phyloP scores from a whole-genome alignment of 257 asterid genomes.

The Ajuga chamaepitys region DNA sequence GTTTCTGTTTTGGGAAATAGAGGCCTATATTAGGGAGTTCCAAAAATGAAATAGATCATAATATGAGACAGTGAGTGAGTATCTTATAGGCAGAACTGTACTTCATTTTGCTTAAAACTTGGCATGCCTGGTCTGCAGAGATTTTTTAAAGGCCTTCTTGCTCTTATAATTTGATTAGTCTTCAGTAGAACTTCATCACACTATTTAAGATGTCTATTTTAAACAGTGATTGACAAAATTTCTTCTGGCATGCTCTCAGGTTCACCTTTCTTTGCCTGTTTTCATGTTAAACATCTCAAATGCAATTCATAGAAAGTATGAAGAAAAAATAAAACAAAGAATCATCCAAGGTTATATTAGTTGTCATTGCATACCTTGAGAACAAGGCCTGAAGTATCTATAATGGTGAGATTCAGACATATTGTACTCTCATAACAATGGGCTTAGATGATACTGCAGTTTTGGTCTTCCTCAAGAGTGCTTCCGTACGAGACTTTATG shows the following conservation, averaged over 20 bases:
- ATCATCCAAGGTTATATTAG: neutral
- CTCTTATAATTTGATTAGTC: neutral
- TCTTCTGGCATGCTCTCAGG: slow-evolving; percentile 90
- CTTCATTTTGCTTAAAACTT: no score
- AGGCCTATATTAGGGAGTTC: no score
- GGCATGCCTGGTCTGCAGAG: neutral
- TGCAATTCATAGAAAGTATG: no score
- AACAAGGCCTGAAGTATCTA: slow-evolving; percentile 94
- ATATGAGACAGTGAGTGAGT: no score
- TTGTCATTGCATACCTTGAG: slow-evolving; percentile 53
- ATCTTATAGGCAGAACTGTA: no score
- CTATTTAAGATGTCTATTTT: neutral
- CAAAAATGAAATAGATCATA: no score
- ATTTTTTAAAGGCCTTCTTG: neutral
- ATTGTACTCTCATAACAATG: slow-evolving; percentile 90
- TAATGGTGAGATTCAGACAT: slow-evolving; percentile 92
- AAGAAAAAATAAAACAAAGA: no score
- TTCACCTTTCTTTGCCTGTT: no score
- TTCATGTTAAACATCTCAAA: no score
- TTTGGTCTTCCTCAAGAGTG: no score
- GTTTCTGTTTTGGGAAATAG: no score
- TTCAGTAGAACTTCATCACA: neutral
- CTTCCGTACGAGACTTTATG: no score
- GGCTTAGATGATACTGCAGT: slow-evolving; percentile 86
- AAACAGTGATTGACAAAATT: slow-evolving; percentile 77